A percentile compares a stretch with the other conserved stretches of the same genome.
phyloP scores from a whole-genome alignment of 495 filamentous ascomycete species.

The Penicillium samsonianum region DNA sequence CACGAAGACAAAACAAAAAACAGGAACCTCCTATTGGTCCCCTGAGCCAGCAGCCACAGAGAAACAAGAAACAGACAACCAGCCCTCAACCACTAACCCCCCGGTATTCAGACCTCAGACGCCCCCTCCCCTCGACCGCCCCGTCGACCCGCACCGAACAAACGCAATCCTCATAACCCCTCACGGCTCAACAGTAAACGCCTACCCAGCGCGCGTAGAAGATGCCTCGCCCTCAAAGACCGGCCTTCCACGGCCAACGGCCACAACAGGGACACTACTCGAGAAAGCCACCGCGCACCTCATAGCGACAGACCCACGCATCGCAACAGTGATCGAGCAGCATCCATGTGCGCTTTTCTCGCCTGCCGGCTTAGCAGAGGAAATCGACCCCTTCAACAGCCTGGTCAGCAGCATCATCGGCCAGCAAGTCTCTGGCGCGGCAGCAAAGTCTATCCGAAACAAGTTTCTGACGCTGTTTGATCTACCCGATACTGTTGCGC shows the following conservation, averaged over 20 bases:
- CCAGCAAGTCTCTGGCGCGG: constrained; percentile 92
- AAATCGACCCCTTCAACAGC: constrained; percentile 83
- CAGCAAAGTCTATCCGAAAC: constrained; percentile 81
- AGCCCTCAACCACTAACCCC: constrained; percentile 19
- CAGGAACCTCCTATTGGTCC: constrained; percentile 27
- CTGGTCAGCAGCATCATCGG: constrained; percentile 86
- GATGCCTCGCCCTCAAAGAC: constrained; percentile 61
- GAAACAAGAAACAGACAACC: constrained; percentile 16
- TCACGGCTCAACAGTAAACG: constrained; percentile 67
- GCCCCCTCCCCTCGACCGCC: constrained; percentile 52
- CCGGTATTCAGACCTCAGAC: constrained; percentile 34
- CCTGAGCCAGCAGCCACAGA: constrained; percentile 19
- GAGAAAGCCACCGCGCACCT: constrained; percentile 78
- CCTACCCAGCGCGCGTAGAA: constrained; percentile 49
- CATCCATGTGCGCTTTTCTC: constrained; percentile 80
- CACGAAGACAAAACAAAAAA: constrained; percentile 11
- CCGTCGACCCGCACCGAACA: constrained; percentile 62
- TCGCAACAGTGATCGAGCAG: constrained; percentile 70
- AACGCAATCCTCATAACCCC: constrained; percentile 83
- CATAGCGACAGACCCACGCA: constrained; percentile 69
- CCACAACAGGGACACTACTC: constrained; percentile 72
- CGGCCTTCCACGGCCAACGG: constrained; percentile 48
- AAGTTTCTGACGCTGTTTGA: constrained; percentile 83
- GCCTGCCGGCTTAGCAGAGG: constrained; percentile 76
- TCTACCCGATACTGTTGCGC: constrained; percentile 23